Evolutionary conservation across 73 alveolate genomes (phyloP).

Genomic region (Durusdinium trenchii): DNA sequence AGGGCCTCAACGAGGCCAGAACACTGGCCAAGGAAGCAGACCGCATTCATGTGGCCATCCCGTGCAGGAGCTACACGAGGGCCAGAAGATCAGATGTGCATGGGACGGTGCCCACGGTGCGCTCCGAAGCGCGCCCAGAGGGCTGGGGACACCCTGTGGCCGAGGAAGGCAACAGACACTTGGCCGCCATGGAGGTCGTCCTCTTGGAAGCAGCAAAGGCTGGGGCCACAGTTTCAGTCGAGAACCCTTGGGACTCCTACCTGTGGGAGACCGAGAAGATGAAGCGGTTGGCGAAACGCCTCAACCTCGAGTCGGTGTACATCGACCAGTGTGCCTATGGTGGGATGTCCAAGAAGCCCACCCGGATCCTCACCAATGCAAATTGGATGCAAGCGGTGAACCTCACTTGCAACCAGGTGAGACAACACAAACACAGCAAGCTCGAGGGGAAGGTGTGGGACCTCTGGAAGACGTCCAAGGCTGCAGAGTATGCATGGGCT

Average conservation of each 20-base stretch:
- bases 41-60: no score
- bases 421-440: background rate
- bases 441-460: background rate
- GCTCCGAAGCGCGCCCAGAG: background rate
- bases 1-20: background rate
- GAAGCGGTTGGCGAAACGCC: background rate
- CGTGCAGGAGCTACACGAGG: no score
- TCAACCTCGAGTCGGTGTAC: background rate
- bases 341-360: background rate
- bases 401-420: background rate
- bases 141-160: constrained; percentile 7
- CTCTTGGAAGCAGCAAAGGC: background rate
- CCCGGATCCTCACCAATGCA: background rate
- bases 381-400: background rate
- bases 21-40: no score
- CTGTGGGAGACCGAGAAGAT: background rate
- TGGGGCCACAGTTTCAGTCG: background rate
- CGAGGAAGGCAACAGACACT: background rate
- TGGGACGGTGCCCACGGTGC: background rate
- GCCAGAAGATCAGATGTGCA: background rate
- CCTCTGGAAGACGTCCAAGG: constrained; percentile 5
- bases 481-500: background rate
- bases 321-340: constrained; percentile 12
- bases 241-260: background rate
- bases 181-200: background rate